A percentile compares a stretch with the other conserved stretches of the same genome.
Conservation (phyloP, 2,329 filamentous ascomycete species). For the Aspergillus pseudotamarii region DNA sequence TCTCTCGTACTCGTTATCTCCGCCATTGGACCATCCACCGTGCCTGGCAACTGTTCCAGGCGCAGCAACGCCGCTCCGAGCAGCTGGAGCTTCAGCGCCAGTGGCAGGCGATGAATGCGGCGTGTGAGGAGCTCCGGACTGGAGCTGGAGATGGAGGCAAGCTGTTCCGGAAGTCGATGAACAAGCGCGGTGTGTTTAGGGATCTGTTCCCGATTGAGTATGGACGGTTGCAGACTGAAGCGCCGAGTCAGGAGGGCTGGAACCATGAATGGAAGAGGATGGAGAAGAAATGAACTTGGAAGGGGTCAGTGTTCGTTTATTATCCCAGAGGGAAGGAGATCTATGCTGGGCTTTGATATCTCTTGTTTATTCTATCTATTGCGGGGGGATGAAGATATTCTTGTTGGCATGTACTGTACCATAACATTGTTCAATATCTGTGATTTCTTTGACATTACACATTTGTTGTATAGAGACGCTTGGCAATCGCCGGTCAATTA, state of each 20-base stretch:
- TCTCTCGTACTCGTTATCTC: slow-evolving; percentile 82
- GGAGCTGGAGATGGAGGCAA: slow-evolving; percentile 55
- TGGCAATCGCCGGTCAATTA: neutral
- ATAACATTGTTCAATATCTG: slow-evolving; percentile 3
- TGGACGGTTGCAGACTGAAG: slow-evolving; percentile 72
- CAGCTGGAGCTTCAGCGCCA: slow-evolving; percentile 74
- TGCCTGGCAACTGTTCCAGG: slow-evolving; percentile 82
- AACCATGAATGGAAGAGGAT: slow-evolving; percentile 85
- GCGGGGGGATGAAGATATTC: neutral
- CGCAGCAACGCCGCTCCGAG: slow-evolving; percentile 65
- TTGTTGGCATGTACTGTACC: slow-evolving; percentile 9
- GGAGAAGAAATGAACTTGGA: slow-evolving; percentile 23
- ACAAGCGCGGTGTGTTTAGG: slow-evolving; percentile 81
- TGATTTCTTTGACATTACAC: neutral
- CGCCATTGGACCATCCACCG: slow-evolving; percentile 99
- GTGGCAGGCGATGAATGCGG: slow-evolving; percentile 79
- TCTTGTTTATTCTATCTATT: slow-evolving; percentile 1
- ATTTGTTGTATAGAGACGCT: neutral
- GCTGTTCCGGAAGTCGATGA: slow-evolving; percentile 84
- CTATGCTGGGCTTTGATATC: neutral
- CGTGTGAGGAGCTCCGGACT: slow-evolving; percentile 78
- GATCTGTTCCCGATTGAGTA: slow-evolving; percentile 89
- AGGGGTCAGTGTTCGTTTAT: neutral
- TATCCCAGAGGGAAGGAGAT: neutral
- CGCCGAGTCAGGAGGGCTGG: slow-evolving; percentile 77